A percentile compares a stretch with the other conserved stretches of the same genome.
These are phyloP conservation scores for Ulota crispa DNA, from an alignment of 225 moss, liverwort and hornwort species.

Conservation along the genomic window DNA sequence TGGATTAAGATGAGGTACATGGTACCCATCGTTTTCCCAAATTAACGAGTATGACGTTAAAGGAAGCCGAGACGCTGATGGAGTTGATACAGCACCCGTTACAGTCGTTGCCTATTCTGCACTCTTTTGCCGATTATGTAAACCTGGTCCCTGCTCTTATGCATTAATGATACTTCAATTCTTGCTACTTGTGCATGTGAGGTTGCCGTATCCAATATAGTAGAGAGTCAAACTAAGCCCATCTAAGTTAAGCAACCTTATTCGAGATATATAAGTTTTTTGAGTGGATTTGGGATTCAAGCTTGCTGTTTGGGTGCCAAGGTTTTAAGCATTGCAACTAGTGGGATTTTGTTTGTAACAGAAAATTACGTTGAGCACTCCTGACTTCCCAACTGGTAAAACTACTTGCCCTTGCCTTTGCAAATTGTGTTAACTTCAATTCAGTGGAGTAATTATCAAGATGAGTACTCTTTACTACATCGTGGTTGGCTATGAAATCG, in stretches of 20 bases:
- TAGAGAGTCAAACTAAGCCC: not conserved
- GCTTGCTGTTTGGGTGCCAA: not conserved
- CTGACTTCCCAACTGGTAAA: not conserved
- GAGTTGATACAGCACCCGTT: not conserved
- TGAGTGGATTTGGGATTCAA: not conserved
- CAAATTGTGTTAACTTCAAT: not conserved
- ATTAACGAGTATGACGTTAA: too few species aligned
- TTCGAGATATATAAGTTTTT: not conserved
- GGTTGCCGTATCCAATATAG: not conserved
- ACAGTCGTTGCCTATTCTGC: not conserved
- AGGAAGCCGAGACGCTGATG: not conserved
- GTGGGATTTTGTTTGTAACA: not conserved
- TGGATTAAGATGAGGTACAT: too few species aligned
- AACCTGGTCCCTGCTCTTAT: not conserved
- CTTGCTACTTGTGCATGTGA: not conserved
- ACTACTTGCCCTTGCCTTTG: not conserved
- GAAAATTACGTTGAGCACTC: not conserved
- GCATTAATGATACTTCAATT: not conserved
- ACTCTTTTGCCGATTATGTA: not conserved
- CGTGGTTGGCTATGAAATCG: not conserved
- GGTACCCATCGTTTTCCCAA: too few species aligned
- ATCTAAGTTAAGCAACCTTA: not conserved
- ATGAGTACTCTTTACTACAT: constrained; percentile 27
- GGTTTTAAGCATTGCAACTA: not conserved
- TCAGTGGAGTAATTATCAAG: not conserved